Percentiles rank a stretch among this genome's conserved stretches.
These are phyloP conservation scores for Bertia moriformis DNA, from an alignment of 2,329 filamentous ascomycete species.

Conservation along the genomic window DNA sequence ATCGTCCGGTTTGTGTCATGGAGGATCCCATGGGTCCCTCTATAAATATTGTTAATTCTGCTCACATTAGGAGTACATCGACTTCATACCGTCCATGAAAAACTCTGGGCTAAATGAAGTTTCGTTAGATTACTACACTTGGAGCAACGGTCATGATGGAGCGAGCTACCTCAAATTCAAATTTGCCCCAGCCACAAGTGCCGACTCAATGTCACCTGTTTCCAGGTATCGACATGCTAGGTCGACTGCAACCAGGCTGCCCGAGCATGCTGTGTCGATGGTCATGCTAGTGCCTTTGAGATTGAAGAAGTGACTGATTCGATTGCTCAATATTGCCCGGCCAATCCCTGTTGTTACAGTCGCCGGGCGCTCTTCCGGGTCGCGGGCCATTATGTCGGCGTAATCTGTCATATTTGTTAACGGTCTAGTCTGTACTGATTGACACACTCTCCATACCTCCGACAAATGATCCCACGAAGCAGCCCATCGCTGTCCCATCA, in stretches of 20 bases:
- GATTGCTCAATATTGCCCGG: constrained; percentile 8
- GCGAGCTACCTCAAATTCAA: not conserved
- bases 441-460: constrained; percentile 10
- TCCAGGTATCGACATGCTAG: constrained; percentile 5
- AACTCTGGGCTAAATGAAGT: no score
- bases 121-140: no score
- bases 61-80: no score
- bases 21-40: no score
- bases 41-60: no score
- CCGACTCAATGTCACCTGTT: no score
- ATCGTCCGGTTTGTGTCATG: no score
- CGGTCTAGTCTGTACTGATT: constrained; percentile 21
- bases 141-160: no score
- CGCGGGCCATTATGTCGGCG: constrained; percentile 9
- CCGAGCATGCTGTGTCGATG: constrained; percentile 7
- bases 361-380: no score
- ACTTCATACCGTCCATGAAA: no score
- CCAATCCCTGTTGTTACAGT: constrained; percentile 4
- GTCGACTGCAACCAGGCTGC: constrained; percentile 5
- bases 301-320: constrained; percentile 9
- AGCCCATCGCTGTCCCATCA: constrained; percentile 12
- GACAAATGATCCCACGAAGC: constrained; percentile 13
- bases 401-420: constrained; percentile 20
- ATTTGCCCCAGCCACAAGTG: constrained; percentile 1
- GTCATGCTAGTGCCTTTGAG: constrained; percentile 5